A percentile compares a stretch with the other conserved stretches of the same genome.
phyloP scores from a whole-genome alignment of 768 basidiomycete genomes.

The Tremella yokohamensis region DNA sequence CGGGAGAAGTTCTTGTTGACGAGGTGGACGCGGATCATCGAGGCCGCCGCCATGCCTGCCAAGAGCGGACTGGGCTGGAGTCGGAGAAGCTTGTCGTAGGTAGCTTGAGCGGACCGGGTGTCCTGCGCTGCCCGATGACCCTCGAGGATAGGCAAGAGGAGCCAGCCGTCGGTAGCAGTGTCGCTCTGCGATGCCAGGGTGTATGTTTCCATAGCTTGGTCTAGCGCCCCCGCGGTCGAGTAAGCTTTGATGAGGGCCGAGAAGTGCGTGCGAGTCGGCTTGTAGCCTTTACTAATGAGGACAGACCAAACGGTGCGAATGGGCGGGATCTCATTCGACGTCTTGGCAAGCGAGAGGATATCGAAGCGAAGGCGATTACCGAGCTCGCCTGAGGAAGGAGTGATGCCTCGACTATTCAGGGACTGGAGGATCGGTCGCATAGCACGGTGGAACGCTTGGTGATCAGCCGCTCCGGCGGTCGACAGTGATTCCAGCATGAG shows the following conservation, averaged over 20 bases:
- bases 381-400: conserved; percentile 16
- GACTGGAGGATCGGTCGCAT: conserved; percentile 13
- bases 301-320: conserved; percentile 30
- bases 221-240: conserved; percentile 25
- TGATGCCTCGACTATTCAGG: neutral
- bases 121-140: neutral
- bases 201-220: conserved; percentile 15
- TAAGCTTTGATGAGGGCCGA: conserved; percentile 34
- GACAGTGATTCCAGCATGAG: conserved; percentile 21
- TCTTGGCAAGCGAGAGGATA: neutral
- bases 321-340: conserved; percentile 14
- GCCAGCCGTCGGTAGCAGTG: neutral
- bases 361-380: conserved; percentile 8
- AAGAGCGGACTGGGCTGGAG: neutral
- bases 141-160: neutral
- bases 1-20: neutral
- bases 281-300: conserved; percentile 26
- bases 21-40: neutral
- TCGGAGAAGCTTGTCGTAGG: neutral
- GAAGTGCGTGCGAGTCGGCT: conserved; percentile 26
- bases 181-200: neutral
- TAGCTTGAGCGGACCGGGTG: neutral
- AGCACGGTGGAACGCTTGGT: conserved; percentile 4
- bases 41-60: neutral
- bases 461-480: neutral